Evolutionary conservation across 78 protist species (phyloP).

Genomic region (Tieghemostelium lacteum): DNA sequence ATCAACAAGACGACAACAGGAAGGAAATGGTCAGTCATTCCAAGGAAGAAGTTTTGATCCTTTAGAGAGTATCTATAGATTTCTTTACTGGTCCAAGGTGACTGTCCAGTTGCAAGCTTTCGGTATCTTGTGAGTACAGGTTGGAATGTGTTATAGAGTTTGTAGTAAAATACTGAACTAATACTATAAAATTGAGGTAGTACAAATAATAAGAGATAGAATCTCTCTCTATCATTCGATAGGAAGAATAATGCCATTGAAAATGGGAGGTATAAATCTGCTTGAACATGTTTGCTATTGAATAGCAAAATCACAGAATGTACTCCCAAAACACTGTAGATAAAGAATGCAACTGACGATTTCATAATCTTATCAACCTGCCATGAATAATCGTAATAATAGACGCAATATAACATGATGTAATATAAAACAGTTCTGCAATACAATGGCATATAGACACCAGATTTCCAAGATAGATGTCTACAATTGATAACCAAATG

Average conservation of each 20-base stretch:
- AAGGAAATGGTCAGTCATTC: slow-evolving; percentile 72
- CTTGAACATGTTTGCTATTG: slow-evolving; percentile 19
- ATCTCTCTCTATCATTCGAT: slow-evolving; percentile 65
- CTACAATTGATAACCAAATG: slow-evolving; percentile 15
- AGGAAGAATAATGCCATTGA: slow-evolving; percentile 37
- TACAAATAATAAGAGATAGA: slow-evolving; percentile 38
- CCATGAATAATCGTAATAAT: slow-evolving; percentile 43
- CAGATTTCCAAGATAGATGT: not conserved
- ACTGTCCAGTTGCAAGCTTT: slow-evolving; percentile 8
- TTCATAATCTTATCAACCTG: not conserved
- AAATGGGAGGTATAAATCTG: slow-evolving; percentile 35
- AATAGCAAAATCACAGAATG: slow-evolving; percentile 31
- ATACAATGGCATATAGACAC: slow-evolving; percentile 24
- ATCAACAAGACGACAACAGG: slow-evolving; percentile 34
- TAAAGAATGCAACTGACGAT: slow-evolving; percentile 12
- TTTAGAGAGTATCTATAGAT: slow-evolving; percentile 28
- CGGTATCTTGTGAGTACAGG: slow-evolving; percentile 27
- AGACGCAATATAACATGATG: slow-evolving; percentile 11
- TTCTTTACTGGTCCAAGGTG: not conserved
- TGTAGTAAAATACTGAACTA: slow-evolving; percentile 50
- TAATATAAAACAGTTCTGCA: slow-evolving; percentile 8
- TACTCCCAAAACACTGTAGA: slow-evolving; percentile 16
- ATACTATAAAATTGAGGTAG: slow-evolving; percentile 69
- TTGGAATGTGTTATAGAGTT: slow-evolving; percentile 30
- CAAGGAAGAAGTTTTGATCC: slow-evolving; percentile 39